Conservation (phyloP, 148 eudicot species). For the Vaccinium macrocarpon region DNA sequence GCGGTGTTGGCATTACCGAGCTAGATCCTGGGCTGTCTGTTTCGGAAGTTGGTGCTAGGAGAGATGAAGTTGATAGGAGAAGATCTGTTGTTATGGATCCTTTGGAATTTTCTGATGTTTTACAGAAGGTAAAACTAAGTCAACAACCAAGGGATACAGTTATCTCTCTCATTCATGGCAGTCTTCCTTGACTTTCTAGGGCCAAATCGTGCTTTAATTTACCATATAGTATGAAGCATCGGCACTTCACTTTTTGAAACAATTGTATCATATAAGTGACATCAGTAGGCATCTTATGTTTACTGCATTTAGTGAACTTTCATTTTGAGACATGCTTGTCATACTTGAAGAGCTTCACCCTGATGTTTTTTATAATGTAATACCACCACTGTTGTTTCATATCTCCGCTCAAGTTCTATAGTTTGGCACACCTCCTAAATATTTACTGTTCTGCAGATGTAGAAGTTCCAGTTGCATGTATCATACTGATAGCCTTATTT, state of each 20-base stretch:
- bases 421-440: neutral
- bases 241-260: neutral
- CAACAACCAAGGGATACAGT: neutral
- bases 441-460: slow-evolving; percentile 48
- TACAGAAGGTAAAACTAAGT: no score
- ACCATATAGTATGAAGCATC: neutral
- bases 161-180: neutral
- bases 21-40: no score
- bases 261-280: neutral
- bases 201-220: neutral
- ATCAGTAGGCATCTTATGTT: neutral
- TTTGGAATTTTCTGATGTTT: no score
- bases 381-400: neutral
- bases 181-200: neutral
- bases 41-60: no score
- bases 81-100: no score
- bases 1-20: no score
- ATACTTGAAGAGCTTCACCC: neutral
- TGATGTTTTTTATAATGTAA: neutral
- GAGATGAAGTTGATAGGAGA: no score
- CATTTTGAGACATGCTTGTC: neutral
- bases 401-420: neutral
- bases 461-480: slow-evolving; percentile 68
- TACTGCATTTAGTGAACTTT: neutral
- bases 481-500: slow-evolving; percentile 62